Conservation (phyloP, 2,329 filamentous ascomycete species). For the Xylaria multiplex region DNA sequence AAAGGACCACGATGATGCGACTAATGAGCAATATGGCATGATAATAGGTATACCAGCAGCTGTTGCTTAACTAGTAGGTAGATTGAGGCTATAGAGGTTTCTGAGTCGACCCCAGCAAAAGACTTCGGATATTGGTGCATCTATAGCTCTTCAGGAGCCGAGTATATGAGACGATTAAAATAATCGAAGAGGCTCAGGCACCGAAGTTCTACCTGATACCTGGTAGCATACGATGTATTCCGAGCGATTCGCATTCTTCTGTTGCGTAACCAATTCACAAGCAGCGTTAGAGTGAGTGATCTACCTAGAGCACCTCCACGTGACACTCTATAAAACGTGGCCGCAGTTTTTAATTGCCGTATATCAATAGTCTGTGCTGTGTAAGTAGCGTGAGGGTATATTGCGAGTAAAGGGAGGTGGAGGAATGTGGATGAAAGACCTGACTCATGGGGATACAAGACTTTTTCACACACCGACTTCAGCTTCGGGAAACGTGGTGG, state of each 20-base stretch:
- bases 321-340: neutral
- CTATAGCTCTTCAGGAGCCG: no score
- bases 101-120: conserved; percentile 7
- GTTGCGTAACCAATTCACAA: neutral
- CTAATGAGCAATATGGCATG: neutral
- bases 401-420: neutral
- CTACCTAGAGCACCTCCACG: neutral
- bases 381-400: neutral
- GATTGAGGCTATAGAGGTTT: neutral
- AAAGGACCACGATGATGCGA: neutral
- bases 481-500: conserved; percentile 27
- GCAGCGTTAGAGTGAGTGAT: neutral
- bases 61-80: neutral
- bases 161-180: neutral
- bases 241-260: conserved; percentile 3
- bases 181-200: neutral
- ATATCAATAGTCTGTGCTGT: neutral
- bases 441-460: conserved; percentile 4
- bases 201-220: neutral
- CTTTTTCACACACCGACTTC: conserved; percentile 22
- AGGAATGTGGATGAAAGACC: neutral
- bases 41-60: no score
- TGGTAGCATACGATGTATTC: conserved; percentile 3
- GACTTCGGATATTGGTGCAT: neutral
- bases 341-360: neutral